Conservation (phyloP, 2,329 filamentous ascomycete genomes). For the Coniella vitis region DNA sequence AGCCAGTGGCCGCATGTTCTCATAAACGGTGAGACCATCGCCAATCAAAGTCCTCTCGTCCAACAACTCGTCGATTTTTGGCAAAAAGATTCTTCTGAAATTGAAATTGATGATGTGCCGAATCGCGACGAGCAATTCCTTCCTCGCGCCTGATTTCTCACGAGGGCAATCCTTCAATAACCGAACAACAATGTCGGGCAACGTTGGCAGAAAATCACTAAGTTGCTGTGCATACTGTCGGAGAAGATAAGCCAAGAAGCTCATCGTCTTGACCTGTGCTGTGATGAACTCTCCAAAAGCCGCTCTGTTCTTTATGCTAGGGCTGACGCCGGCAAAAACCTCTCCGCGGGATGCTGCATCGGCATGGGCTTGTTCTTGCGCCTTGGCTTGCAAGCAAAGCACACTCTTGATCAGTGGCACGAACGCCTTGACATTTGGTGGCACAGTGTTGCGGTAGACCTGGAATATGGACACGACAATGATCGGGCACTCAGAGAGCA, state of each 20-base stretch:
- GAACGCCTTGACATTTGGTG: conserved; percentile 82
- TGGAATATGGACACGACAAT: conserved; percentile 99
- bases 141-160: conserved; percentile 88
- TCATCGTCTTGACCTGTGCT: conserved; percentile 98
- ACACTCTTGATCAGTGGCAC: conserved; percentile 91
- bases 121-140: conserved; percentile 92
- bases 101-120: conserved; percentile 99
- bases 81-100: conserved; percentile 88
- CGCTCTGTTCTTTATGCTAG: conserved; percentile 84
- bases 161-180: conserved; percentile 88
- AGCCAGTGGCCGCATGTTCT: conserved; percentile 89
- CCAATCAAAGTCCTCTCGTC: conserved; percentile 93
- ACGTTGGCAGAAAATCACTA: conserved; percentile 74
- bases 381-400: conserved; percentile 79
- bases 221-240: conserved; percentile 82
- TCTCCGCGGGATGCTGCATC: conserved; percentile 74
- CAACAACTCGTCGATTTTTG: conserved; percentile 89
- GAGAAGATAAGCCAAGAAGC: conserved; percentile 88
- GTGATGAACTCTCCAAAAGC: conserved; percentile 98
- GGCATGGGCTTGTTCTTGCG: conserved; percentile 84
- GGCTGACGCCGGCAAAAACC: conserved; percentile 88
- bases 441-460: conserved; percentile 73
- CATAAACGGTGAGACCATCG: conserved; percentile 91
- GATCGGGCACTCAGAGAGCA: conserved; percentile 94
- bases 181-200: conserved; percentile 86